These are phyloP conservation scores for Venturia carpophila DNA, from an alignment of 2,329 filamentous ascomycete species.

Conservation along the genomic window DNA sequence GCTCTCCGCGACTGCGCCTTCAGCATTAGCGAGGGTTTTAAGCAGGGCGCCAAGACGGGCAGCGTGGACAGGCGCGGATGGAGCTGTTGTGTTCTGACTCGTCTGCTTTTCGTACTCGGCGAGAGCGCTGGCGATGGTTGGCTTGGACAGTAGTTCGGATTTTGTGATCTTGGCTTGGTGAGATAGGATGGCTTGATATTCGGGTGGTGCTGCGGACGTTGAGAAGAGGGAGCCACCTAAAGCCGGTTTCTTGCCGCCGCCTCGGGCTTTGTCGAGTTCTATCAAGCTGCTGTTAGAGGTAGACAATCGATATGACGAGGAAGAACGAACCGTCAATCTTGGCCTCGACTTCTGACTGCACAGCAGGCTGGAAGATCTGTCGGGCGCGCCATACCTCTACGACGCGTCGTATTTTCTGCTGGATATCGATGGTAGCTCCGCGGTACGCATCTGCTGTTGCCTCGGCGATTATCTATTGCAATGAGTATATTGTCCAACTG, in stretches of 20 bases:
- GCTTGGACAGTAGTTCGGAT: constrained; percentile 58
- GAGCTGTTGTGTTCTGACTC: constrained; percentile 58
- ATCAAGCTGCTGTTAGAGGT: not conserved
- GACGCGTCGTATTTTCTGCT: constrained; percentile 78
- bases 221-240: constrained; percentile 64
- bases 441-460: constrained; percentile 88
- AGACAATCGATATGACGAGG: not conserved
- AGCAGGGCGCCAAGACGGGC: constrained; percentile 83
- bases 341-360: constrained; percentile 73
- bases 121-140: constrained; percentile 61
- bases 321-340: constrained; percentile 61
- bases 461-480: constrained; percentile 65
- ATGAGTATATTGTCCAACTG: not conserved
- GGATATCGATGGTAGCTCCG: constrained; percentile 75
- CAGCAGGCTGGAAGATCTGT: constrained; percentile 70
- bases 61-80: constrained; percentile 83
- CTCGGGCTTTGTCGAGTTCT: constrained; percentile 51
- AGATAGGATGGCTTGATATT: constrained; percentile 67
- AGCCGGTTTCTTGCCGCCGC: constrained; percentile 46
- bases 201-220: constrained; percentile 56
- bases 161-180: constrained; percentile 69
- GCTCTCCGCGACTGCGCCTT: constrained; percentile 80
- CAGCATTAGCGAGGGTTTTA: constrained; percentile 78
- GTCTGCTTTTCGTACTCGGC: constrained; percentile 79
- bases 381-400: constrained; percentile 92